Evolutionary conservation across 192 early-diverging fungal species (phyloP), one percentile per base, ranked within the genome.

Genomic region (Gonapodya sp.): DNA sequence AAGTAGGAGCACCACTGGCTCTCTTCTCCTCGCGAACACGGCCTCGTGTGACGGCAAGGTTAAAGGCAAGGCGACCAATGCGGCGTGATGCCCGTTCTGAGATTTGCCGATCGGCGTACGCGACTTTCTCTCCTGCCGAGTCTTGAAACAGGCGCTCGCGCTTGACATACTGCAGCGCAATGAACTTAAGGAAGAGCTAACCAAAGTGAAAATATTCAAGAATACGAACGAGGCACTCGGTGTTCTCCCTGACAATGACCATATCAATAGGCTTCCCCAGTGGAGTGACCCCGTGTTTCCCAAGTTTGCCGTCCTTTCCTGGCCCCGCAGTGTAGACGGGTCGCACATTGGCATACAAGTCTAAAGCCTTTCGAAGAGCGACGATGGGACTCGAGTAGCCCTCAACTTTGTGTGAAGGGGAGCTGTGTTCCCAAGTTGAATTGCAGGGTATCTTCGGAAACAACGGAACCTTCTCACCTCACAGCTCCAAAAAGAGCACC

Each of bases 321-420:
- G 80, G 80, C 33, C 36, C 81, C 16, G 90, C 89, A 35, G 34
- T 80, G 35, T 36, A 35, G 0, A 98, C 96, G 14, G 97, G 97
- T 34, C 97, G 92, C 34, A 99, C 95, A 81, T 99, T 99, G 77
- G 96, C 97, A 81, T 99, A 99, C 81, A 97, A 89, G 84, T 99
- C 96, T 82, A 99, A 86, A 83, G 94, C 88, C 88, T 97, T 99
- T 81, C 97, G 89, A 81, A 99, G 88, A 8, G 94, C 96, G 36
- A 99, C 97, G 80, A 99, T 99, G 31, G 97, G 97, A 1, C 96
- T 97, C 35, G 96, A 96, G 87, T 99, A 99, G 37, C 97, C 97
- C 1, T 93, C 96, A 31, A 98, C 97, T 88, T 95, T 97, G 89
- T 97, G 96, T 31, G 96, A 97, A 35, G 97, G 97, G 78, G 97